phyloP scores from a whole-genome alignment of 83 land plant genomes.

The Larix sibirica region DNA sequence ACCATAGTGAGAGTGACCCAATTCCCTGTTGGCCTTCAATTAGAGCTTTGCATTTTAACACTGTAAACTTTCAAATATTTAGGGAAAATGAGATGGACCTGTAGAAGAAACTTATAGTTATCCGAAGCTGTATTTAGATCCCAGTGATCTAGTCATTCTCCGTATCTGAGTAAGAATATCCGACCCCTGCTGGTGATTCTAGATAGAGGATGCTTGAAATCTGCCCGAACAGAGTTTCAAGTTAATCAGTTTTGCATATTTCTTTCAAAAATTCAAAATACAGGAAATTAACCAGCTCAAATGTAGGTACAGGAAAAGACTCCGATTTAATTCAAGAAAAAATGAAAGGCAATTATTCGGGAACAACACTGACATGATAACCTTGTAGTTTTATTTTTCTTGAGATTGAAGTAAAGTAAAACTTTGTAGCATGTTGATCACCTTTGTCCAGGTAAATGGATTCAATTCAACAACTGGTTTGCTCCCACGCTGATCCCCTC shows the following conservation, averaged over 20 bases:
- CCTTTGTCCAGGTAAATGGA: conserved; percentile 73
- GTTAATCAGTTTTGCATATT: neutral
- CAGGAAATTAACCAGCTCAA: neutral
- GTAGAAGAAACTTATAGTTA: conserved; percentile 13
- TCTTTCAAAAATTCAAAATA: neutral
- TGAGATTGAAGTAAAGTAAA: neutral
- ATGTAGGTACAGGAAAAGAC: neutral
- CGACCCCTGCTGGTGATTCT: conserved; percentile 26
- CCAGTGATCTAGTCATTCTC: conserved; percentile 15
- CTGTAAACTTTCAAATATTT: neutral
- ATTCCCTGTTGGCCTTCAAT: too few species aligned
- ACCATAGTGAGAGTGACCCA: too few species aligned
- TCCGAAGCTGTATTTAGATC: conserved; percentile 23
- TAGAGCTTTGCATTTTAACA: too few species aligned
- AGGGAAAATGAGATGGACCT: conserved; percentile 1
- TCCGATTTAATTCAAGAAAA: neutral
- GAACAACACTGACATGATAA: too few species aligned
- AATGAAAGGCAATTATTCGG: too few species aligned
- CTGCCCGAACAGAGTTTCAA: neutral
- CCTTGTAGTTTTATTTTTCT: too few species aligned
- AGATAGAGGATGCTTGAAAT: conserved; percentile 23
- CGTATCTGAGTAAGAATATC: conserved; percentile 21
- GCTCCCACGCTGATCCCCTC: conserved; percentile 19
- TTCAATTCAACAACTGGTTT: conserved; percentile 59
- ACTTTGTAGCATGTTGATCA: neutral